Evolutionary conservation across 768 basidiomycete genomes (phyloP).

Genomic region (Lentinula guzmanii): DNA sequence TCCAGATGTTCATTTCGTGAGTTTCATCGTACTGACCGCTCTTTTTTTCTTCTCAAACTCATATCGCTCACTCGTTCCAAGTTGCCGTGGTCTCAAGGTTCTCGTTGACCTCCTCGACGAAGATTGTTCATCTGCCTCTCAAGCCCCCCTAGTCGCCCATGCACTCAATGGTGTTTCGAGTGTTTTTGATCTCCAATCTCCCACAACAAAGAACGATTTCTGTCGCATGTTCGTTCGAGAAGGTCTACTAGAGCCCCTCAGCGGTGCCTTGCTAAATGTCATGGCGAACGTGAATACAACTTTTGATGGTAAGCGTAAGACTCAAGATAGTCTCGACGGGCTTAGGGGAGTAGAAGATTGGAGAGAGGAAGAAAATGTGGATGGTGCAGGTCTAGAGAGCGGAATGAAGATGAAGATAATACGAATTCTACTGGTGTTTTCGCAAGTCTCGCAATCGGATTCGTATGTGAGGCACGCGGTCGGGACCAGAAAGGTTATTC

Average conservation of each 20-base stretch:
- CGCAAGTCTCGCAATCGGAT: conserved; percentile 94
- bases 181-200: conserved; percentile 94
- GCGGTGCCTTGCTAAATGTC: conserved; percentile 83
- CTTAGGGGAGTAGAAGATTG: not conserved
- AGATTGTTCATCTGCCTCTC: conserved; percentile 70
- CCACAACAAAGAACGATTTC: conserved; percentile 97
- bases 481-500: conserved; percentile 82
- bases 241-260: conserved; percentile 88
- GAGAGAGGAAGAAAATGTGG: not conserved
- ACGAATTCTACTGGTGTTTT: conserved; percentile 84
- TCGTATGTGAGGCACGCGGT: conserved; percentile 89
- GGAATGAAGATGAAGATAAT: conserved; percentile 89
- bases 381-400: not conserved
- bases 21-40: conserved; percentile 24
- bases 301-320: conserved; percentile 12
- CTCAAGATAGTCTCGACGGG: not conserved
- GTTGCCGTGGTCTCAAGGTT: conserved; percentile 91
- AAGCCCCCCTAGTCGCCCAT: conserved; percentile 86
- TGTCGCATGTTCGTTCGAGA: conserved; percentile 98
- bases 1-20: conserved; percentile 98
- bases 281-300: conserved; percentile 68
- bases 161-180: conserved; percentile 92
- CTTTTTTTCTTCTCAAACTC: not conserved
- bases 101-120: conserved; percentile 96
- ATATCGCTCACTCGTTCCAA: conserved; percentile 20